Conservation (phyloP, 139 green algal species). For the Coccomyxa sp. region DNA sequence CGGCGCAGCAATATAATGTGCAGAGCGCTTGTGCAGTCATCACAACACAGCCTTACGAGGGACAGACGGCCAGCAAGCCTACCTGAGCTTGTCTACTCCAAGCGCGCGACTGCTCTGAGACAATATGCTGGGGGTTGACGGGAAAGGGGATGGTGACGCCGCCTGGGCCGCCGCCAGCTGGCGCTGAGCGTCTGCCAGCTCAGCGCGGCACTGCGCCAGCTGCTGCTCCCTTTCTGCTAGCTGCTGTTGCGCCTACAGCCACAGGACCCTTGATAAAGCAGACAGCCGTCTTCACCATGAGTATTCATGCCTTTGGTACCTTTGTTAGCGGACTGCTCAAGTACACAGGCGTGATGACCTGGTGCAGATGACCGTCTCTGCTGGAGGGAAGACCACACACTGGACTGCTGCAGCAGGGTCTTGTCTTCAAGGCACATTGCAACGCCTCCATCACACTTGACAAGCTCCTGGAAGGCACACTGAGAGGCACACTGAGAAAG, state of each 20-base stretch:
- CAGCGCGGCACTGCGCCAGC: not conserved
- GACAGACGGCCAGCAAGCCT: no score
- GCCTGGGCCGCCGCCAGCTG: no score
- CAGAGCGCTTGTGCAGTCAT: no score
- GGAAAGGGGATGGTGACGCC: no score
- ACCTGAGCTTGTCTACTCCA: no score
- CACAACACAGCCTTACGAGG: no score
- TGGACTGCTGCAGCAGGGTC: not conserved
- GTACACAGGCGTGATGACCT: not conserved
- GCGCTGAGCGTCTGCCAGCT: no score
- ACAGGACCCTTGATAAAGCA: no score
- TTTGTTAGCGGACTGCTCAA: not conserved
- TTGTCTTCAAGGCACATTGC: not conserved
- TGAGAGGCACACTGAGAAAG: no score
- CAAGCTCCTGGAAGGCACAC: not conserved
- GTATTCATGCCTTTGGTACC: not conserved
- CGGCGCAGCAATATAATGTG: no score
- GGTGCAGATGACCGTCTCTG: not conserved
- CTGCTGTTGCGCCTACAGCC: not conserved
- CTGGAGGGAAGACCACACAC: not conserved
- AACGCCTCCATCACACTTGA: not conserved
- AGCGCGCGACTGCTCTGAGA: no score
- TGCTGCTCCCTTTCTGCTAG: not conserved
- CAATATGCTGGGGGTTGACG: no score
- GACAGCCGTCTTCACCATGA: not conserved